phyloP scores from a whole-genome alignment of 371 early-diverging fungal species.

The Mortierella sp. region DNA sequence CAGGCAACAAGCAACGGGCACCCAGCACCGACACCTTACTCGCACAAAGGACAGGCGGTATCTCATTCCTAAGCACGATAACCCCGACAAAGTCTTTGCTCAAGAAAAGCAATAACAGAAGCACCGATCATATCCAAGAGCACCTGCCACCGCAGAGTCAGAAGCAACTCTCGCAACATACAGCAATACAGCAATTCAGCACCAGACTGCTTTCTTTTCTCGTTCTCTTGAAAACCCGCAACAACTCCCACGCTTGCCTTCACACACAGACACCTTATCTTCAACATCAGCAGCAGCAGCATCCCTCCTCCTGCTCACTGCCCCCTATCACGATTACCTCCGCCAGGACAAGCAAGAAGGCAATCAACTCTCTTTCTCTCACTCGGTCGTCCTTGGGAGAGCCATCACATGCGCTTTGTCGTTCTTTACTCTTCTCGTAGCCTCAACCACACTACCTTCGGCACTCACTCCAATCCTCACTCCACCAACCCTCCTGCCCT shows the following conservation, averaged over 20 bases:
- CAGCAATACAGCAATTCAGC: neutral
- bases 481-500: neutral
- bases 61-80: neutral
- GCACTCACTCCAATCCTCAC: neutral
- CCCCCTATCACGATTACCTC: neutral
- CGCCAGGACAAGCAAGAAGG: neutral
- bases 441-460: conserved; percentile 5
- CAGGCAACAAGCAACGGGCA: neutral
- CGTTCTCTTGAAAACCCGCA: neutral
- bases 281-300: neutral
- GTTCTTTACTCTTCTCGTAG: neutral
- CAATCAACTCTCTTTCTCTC: neutral
- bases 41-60: too few relatives aligned
- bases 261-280: neutral
- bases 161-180: neutral
- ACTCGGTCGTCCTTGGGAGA: neutral
- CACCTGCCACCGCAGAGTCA: neutral
- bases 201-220: neutral
- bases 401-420: conserved; percentile 7
- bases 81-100: too few relatives aligned
- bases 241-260: conserved; percentile 11
- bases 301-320: neutral
- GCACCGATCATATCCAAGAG: neutral
- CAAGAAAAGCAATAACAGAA: too few relatives aligned
- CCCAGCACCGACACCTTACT: too few relatives aligned